phyloP scores from a whole-genome alignment of 352 stramenopile genomes.

The Halophytophthora polymorphica region DNA sequence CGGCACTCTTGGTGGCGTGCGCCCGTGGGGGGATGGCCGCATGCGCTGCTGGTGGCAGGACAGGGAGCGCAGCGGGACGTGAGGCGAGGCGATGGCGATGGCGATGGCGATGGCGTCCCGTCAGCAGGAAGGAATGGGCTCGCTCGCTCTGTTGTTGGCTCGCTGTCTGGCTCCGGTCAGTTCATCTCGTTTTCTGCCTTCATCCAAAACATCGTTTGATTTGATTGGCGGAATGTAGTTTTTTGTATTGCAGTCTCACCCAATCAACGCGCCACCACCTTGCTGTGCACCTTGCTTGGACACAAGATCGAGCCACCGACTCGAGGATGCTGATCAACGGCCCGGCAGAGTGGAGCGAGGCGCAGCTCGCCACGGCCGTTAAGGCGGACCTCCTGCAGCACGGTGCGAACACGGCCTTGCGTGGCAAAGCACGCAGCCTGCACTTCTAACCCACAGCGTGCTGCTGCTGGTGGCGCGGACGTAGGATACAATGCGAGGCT shows the following conservation, averaged over 20 bases:
- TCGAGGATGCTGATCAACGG: constrained; percentile 42
- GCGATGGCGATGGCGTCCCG: background rate
- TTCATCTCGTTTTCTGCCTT: too few species aligned
- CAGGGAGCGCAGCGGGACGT: too few species aligned
- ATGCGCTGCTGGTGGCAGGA: background rate
- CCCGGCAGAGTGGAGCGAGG: constrained; percentile 39
- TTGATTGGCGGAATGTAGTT: too few species aligned
- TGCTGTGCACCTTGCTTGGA: constrained; percentile 3
- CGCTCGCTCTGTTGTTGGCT: too few species aligned
- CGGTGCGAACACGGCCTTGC: constrained; percentile 12
- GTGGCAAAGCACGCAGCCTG: too few species aligned
- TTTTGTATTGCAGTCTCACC: constrained; percentile 4
- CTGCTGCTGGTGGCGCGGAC: background rate
- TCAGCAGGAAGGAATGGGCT: too few species aligned
- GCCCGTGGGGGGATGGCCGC: background rate
- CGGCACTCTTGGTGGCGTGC: background rate
- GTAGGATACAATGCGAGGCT: constrained; percentile 43
- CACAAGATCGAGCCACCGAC: background rate
- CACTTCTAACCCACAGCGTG: too few species aligned
- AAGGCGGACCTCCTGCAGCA: constrained; percentile 39
- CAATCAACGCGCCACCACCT: constrained; percentile 11
- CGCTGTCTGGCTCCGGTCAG: too few species aligned
- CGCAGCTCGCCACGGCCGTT: constrained; percentile 20
- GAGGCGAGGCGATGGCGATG: background rate
- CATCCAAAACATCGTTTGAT: too few species aligned